These are phyloP conservation scores for Trichaptum fuscoviolaceum DNA, from an alignment of 768 basidiomycete species.

Conservation along the genomic window DNA sequence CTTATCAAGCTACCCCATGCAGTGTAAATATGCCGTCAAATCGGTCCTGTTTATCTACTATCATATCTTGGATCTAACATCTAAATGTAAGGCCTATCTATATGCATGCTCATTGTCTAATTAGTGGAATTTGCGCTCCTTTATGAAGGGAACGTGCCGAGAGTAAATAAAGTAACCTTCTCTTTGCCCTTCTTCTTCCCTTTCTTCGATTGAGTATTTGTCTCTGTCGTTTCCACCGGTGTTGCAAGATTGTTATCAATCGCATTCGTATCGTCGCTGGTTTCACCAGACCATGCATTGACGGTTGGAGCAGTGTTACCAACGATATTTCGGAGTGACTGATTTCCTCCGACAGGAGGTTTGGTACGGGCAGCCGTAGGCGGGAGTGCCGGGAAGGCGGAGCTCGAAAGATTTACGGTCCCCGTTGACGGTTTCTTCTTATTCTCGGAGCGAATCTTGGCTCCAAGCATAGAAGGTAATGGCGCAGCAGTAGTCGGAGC, in stretches of 20 bases:
- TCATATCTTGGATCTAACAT: neutral
- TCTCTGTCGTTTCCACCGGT: slow-evolving; percentile 1
- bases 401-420: slow-evolving; percentile 43
- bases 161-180: slow-evolving; percentile 78
- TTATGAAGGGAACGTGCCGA: slow-evolving; percentile 45
- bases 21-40: neutral
- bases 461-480: slow-evolving; percentile 14
- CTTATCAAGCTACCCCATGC: neutral
- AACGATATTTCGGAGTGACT: slow-evolving; percentile 62
- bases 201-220: slow-evolving; percentile 2
- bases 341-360: slow-evolving; percentile 52
- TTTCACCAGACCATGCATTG: slow-evolving; percentile 34
- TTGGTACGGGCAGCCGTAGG: slow-evolving; percentile 34
- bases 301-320: slow-evolving; percentile 38
- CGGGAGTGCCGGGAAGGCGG: slow-evolving; percentile 71
- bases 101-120: no score
- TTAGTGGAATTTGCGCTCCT: neutral
- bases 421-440: slow-evolving; percentile 17
- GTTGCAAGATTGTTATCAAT: neutral
- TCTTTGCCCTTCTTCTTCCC: slow-evolving; percentile 76
- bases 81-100: no score
- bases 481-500: slow-evolving; percentile 21
- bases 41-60: neutral
- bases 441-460: neutral
- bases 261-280: neutral